These are phyloP conservation scores for Kwoniella europaea DNA, from an alignment of 768 basidiomycete genomes.

Conservation along the genomic window DNA sequence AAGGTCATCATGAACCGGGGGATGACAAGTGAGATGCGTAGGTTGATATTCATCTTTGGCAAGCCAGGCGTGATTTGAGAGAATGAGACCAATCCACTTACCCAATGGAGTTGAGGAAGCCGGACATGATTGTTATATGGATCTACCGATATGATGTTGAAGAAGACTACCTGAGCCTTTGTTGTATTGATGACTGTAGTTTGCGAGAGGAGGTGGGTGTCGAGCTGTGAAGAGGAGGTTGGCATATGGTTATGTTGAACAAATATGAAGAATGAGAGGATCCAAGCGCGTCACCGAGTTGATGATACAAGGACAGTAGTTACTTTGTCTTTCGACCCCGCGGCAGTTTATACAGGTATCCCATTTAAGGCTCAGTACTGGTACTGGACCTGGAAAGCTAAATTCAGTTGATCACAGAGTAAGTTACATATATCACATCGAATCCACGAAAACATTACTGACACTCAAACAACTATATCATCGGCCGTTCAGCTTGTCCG, in stretches of 20 bases:
- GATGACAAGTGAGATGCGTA: not conserved
- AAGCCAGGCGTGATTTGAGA: not conserved
- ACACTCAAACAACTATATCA: no score
- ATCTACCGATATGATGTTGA: not conserved
- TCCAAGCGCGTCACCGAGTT: slow-evolving; percentile 16
- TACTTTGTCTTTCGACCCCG: not conserved
- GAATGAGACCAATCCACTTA: slow-evolving; percentile 19
- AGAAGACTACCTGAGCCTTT: not conserved
- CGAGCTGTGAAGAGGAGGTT: not conserved
- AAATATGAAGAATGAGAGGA: not conserved
- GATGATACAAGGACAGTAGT: not conserved
- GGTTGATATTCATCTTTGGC: no score
- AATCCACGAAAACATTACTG: no score
- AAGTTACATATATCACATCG: no score
- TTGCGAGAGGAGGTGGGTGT: no score
- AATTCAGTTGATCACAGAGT: no score
- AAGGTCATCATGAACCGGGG: no score
- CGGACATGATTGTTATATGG: slow-evolving; percentile 42
- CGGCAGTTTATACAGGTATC: not conserved
- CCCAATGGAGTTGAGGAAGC: slow-evolving; percentile 57
- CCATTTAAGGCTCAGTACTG: not conserved
- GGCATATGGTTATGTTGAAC: not conserved
- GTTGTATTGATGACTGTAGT: no score
- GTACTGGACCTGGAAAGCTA: no score
- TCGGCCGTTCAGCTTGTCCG: no score